Evolutionary conservation across 371 early-diverging fungal species (phyloP).

Genomic region (Polyrhizophydium stewartii): DNA sequence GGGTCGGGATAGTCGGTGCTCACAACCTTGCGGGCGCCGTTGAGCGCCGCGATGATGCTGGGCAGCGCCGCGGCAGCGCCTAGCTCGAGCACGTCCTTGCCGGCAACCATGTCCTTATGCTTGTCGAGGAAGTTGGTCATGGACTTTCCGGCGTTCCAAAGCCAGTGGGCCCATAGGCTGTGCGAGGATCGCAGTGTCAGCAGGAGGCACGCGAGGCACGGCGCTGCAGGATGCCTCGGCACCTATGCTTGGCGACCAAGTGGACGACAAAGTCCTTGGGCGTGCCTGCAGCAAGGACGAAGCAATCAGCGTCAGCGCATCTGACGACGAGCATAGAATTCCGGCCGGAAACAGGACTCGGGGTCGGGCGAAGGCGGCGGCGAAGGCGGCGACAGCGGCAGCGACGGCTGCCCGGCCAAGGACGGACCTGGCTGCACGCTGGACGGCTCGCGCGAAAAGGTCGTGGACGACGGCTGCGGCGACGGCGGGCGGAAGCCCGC

Average conservation of each 20-base stretch:
- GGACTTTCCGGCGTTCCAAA: slow-evolving; percentile 88
- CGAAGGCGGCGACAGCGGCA: too few species aligned
- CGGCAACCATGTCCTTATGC: slow-evolving; percentile 48
- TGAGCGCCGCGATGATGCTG: slow-evolving; percentile 67
- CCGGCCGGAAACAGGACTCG: too few species aligned
- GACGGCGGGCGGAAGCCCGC: slow-evolving; percentile 16
- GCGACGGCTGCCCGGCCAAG: too few species aligned
- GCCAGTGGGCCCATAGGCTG: slow-evolving; percentile 10
- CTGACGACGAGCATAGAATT: too few species aligned
- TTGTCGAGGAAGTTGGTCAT: slow-evolving; percentile 75
- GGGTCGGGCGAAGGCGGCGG: too few species aligned
- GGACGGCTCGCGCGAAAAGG: background rate
- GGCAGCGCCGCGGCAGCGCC: slow-evolving; percentile 91
- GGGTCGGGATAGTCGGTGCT: slow-evolving; percentile 90
- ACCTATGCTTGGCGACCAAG: slow-evolving; percentile 16
- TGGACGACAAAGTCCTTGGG: slow-evolving; percentile 4
- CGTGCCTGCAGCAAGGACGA: slow-evolving; percentile 1
- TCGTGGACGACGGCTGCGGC: slow-evolving; percentile 6
- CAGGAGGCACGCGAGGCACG: too few species aligned
- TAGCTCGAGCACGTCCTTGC: slow-evolving; percentile 77
- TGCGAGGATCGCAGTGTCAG: background rate
- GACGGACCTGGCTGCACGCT: slow-evolving; percentile 10
- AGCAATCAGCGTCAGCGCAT: background rate
- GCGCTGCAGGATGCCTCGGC: too few species aligned
- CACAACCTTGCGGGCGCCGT: slow-evolving; percentile 72